Percentiles rank a stretch among this genome's conserved stretches.
Conservation (phyloP, 345 rosid genomes). For the Mallotus nudiflorus region DNA sequence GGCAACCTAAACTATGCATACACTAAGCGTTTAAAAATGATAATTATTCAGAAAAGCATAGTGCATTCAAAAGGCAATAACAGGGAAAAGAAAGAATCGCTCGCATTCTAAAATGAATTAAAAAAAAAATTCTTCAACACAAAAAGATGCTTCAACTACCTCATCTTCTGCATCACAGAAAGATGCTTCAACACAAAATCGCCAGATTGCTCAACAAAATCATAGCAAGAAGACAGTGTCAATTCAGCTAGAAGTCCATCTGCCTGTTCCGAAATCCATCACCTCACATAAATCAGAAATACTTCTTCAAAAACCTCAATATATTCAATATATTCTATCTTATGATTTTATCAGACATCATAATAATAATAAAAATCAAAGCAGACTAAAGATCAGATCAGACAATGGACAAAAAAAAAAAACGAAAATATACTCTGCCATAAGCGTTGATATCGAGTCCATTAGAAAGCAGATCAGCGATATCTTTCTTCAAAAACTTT, state of each 20-base stretch:
- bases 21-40: not conserved
- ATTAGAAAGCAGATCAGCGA: slow-evolving; percentile 84
- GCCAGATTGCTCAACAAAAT: slow-evolving; percentile 62
- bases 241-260: slow-evolving; percentile 80
- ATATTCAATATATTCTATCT: too few species aligned
- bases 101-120: too few species aligned
- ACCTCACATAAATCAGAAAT: slow-evolving; percentile 9
- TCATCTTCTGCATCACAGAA: slow-evolving; percentile 63
- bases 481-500: slow-evolving; percentile 80
- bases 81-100: too few species aligned
- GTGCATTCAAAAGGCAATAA: too few species aligned
- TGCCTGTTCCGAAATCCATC: slow-evolving; percentile 45
- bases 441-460: slow-evolving; percentile 83
- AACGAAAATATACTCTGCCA: slow-evolving; percentile 53
- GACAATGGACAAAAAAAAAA: not conserved
- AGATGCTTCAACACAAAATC: slow-evolving; percentile 68
- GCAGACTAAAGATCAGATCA: slow-evolving; percentile 3
- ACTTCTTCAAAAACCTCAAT: slow-evolving; percentile 14
- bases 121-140: too few species aligned
- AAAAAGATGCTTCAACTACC: slow-evolving; percentile 34
- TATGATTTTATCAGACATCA: too few species aligned
- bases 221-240: slow-evolving; percentile 61
- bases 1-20: not conserved
- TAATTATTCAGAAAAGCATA: too few species aligned
- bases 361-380: not conserved